Percentiles rank a stretch among this genome's conserved stretches.
These are phyloP conservation scores for Coemansia sp. DNA, from an alignment of 192 early-diverging fungal genomes.

Conservation along the genomic window DNA sequence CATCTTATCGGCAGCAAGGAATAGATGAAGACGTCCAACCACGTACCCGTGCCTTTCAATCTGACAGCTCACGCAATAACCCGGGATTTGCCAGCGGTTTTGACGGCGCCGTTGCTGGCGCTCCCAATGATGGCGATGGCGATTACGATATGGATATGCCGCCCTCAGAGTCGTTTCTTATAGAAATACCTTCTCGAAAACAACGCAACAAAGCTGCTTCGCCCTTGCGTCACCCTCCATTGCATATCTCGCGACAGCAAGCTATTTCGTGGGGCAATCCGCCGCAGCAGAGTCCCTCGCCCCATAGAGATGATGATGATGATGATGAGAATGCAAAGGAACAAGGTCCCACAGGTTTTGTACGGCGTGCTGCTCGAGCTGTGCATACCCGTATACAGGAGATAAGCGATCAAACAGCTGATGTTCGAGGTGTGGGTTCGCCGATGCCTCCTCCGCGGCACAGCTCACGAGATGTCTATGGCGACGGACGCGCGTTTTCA, in stretches of 20 bases:
- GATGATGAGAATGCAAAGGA: neutral
- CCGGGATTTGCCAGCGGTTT: neutral
- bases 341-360: constrained; percentile 27
- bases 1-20: neutral
- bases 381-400: constrained; percentile 47
- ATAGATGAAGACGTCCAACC: neutral
- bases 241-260: constrained; percentile 1
- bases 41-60: neutral
- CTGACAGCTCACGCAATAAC: neutral
- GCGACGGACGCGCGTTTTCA: constrained; percentile 37
- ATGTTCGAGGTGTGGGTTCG: constrained; percentile 23
- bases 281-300: neutral
- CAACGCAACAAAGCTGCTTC: neutral
- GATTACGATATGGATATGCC: constrained; percentile 31
- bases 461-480: constrained; percentile 14
- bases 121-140: constrained; percentile 5
- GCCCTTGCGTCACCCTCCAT: neutral
- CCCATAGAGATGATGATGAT: neutral
- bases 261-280: constrained; percentile 1
- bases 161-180: constrained; percentile 43
- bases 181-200: constrained; percentile 27
- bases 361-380: constrained; percentile 43
- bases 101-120: neutral
- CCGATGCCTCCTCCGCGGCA: constrained; percentile 49
- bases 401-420: constrained; percentile 39